phyloP scores from a whole-genome alignment of 257 asterid species.

The Ballota nigra region DNA sequence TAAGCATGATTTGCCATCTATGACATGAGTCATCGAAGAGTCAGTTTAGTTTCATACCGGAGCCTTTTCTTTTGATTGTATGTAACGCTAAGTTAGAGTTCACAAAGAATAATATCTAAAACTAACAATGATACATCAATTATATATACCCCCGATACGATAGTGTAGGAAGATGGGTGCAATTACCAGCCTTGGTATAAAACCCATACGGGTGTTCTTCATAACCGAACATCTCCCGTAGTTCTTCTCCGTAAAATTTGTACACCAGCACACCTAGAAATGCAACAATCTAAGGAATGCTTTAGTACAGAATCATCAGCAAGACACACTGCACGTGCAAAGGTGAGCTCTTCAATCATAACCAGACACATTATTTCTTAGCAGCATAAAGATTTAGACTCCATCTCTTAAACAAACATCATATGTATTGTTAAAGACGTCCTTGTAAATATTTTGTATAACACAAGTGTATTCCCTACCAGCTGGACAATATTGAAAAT shows the following conservation, averaged over 20 bases:
- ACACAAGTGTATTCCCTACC: too few species aligned
- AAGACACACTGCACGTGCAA: background rate
- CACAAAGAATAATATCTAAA: background rate
- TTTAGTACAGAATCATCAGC: conserved; percentile 26
- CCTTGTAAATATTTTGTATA: too few species aligned
- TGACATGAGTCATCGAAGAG: conserved; percentile 3
- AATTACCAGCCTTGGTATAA: conserved; percentile 90
- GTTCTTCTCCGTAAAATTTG: conserved; percentile 92
- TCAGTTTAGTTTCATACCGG: background rate
- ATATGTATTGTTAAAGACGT: too few species aligned
- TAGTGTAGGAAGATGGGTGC: conserved; percentile 8
- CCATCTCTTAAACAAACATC: background rate
- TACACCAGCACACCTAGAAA: conserved; percentile 90
- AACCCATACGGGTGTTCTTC: conserved; percentile 99
- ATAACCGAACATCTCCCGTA: conserved; percentile 97
- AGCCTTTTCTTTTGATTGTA: background rate
- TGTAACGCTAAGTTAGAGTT: background rate
- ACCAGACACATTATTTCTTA: background rate
- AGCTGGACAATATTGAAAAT: too few species aligned
- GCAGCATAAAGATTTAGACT: background rate
- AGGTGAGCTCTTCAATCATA: conserved; percentile 5
- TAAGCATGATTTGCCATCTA: background rate
- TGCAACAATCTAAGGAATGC: conserved; percentile 79
- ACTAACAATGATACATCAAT: background rate
- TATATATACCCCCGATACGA: background rate